phyloP scores from a whole-genome alignment of 2,329 filamentous ascomycete genomes.

The Sarocladium kiliense region DNA sequence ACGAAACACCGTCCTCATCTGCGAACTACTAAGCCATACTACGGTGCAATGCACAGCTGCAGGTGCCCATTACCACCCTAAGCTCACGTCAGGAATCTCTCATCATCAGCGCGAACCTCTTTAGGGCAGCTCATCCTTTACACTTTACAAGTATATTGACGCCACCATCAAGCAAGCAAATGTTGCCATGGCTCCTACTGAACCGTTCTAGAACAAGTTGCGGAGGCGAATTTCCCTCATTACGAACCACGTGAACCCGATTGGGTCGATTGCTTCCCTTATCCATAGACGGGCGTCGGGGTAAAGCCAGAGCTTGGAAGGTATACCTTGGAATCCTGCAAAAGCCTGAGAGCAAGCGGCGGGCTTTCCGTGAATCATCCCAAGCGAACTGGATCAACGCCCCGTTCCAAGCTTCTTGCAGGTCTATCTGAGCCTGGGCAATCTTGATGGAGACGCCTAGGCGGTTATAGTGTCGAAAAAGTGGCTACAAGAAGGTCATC shows the following conservation, averaged over 20 bases:
- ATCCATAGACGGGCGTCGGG: not conserved
- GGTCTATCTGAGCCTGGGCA: not conserved
- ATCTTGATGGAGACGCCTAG: slow-evolving; percentile 1
- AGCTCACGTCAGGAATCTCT: not conserved
- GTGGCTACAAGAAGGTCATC: not conserved
- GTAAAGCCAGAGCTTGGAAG: not conserved
- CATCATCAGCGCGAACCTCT: not conserved
- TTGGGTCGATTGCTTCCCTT: not conserved
- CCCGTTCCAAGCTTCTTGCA: not conserved
- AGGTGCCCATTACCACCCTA: not conserved
- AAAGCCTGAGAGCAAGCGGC: not conserved
- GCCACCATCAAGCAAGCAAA: not conserved
- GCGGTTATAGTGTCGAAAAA: not conserved
- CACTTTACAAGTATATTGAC: not conserved
- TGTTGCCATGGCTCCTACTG: not conserved
- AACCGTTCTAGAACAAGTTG: not conserved
- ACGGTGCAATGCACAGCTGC: too few relatives aligned
- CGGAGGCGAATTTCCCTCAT: not conserved
- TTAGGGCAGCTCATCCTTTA: not conserved
- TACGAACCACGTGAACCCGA: not conserved
- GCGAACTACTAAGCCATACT: not conserved
- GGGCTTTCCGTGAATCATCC: not conserved
- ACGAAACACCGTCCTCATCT: not conserved
- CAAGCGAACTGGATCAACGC: not conserved
- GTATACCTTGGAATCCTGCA: not conserved